Evolutionary conservation across 176 grass and related monocot species (phyloP).

Genomic region (Zoysia pacifica): DNA sequence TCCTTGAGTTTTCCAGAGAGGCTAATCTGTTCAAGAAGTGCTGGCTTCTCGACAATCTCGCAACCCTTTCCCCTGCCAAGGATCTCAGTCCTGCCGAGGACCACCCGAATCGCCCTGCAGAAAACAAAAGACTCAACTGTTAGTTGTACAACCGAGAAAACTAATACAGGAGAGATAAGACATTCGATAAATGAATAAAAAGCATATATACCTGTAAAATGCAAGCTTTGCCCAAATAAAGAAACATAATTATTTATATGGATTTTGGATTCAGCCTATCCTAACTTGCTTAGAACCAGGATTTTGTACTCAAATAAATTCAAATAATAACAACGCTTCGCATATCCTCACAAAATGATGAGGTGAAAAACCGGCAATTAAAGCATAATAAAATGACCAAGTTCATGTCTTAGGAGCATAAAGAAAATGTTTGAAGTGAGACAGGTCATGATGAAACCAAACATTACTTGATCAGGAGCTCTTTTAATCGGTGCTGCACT

Average conservation of each 20-base stretch:
- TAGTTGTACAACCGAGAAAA: slow-evolving; percentile 8
- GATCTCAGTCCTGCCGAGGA: slow-evolving; percentile 57
- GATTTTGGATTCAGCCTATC: too few species aligned
- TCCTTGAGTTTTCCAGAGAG: slow-evolving; percentile 63
- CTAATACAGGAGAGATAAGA: slow-evolving; percentile 8
- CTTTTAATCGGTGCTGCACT: too few species aligned
- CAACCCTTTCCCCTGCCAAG: slow-evolving; percentile 66
- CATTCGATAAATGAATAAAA: not conserved
- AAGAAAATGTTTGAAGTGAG: not conserved
- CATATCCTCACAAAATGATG: slow-evolving; percentile 6
- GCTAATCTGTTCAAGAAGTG: slow-evolving; percentile 47
- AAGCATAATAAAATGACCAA: slow-evolving; percentile 13
- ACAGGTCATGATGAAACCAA: too few species aligned
- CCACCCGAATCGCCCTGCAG: slow-evolving; percentile 82
- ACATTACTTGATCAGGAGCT: too few species aligned
- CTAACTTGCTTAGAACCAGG: not conserved
- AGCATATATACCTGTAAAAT: slow-evolving; percentile 8
- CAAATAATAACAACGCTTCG: not conserved
- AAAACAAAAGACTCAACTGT: slow-evolving; percentile 2
- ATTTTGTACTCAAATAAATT: not conserved
- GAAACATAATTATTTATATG: too few species aligned
- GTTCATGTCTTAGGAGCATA: slow-evolving; percentile 6
- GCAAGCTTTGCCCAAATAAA: not conserved
- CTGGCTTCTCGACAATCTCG: slow-evolving; percentile 62
- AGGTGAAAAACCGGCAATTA: not conserved